Evolutionary conservation across 352 stramenopile species (phyloP), one percentile per base, ranked within the genome.

Genomic region (Phytopythium boreale): DNA sequence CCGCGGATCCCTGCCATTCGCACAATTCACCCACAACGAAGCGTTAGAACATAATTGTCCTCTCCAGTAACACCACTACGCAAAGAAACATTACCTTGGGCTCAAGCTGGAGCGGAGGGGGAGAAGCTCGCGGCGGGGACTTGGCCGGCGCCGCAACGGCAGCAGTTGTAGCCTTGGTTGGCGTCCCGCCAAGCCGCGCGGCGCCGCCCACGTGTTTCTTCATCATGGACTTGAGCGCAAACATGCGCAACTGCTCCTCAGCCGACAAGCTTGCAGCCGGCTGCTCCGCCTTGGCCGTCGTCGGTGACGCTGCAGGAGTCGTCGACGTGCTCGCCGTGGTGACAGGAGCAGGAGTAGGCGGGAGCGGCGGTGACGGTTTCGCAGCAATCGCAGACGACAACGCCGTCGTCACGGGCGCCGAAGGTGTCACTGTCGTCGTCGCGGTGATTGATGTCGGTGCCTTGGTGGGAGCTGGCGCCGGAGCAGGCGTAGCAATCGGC

Each of bases 141-240:
- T 75, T 74, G 27, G 62, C 52, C 64, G 72, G 64, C 44, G 50
- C 60, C 56, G 59, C 34, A n/a, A 62, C 46, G 53, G 56, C 26
- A 27, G 62, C 50, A 50, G 56, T 37, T 52, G 61, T 19, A 5
- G 39, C 43, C 61, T 78, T 80, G n/a, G 66, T 65, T 4, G 68
- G 69, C 17, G 63, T 76, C 7, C 55, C 55, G 15, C 34, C 55
- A 22, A 74, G 66, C 15, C 68, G 69, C 49, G 67, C 56, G 34
- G 61, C 56, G 36, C 71, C 65, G 36, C 55, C 69, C 17, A 84
- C 70, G 26, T 44, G 34, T 59, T 87, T 77, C 61, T 89, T 88
- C 67, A 87, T 89, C 64, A 92, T 82, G 0, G 83, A 90, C 59
- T 84, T 80, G 26, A 90, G 66, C 14, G 79, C 80, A 63, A 87